Percentiles rank a stretch among this genome's conserved stretches.
These are phyloP conservation scores for Leccinum rimulosum DNA, from an alignment of 768 basidiomycete genomes.

Conservation along the genomic window DNA sequence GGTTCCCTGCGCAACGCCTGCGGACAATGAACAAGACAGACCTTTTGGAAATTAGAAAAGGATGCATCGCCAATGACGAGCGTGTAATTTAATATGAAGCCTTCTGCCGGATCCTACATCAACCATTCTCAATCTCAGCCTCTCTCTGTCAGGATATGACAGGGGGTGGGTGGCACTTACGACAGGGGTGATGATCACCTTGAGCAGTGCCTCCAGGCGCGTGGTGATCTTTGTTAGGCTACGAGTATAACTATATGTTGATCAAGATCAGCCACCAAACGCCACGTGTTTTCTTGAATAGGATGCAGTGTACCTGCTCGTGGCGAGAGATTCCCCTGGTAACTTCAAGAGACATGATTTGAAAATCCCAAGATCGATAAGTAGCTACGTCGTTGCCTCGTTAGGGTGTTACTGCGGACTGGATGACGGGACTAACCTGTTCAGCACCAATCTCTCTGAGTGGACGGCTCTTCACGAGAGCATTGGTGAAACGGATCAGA, in stretches of 20 bases:
- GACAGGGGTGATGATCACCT: conserved; percentile 91
- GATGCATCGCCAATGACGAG: conserved; percentile 92
- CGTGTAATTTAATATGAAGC: conserved; percentile 94
- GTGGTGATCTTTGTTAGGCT: conserved; percentile 78
- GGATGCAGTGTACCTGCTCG: conserved; percentile 46
- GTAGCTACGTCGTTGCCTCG: conserved; percentile 46
- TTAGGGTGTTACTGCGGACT: neutral
- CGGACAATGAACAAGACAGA: conserved; percentile 25
- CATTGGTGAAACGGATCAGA: conserved; percentile 83
- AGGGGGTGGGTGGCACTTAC: conserved; percentile 43
- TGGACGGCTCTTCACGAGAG: conserved; percentile 87
- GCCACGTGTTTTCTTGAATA: neutral
- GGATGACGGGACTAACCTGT: conserved; percentile 52
- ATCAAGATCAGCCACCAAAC: conserved; percentile 10
- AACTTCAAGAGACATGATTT: conserved; percentile 81
- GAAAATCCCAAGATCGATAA: conserved; percentile 87
- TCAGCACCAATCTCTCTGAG: conserved; percentile 93
- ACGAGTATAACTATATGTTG: conserved; percentile 65
- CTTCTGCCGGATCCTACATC: conserved; percentile 83
- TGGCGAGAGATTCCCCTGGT: conserved; percentile 66
- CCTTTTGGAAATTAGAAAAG: conserved; percentile 98
- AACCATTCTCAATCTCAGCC: neutral
- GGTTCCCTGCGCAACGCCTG: neutral
- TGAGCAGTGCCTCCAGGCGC: conserved; percentile 86
- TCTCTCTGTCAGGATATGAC: neutral